These are phyloP conservation scores for Plasmodium vinckei DNA, from an alignment of 169 alveolate genomes.

Conservation along the genomic window DNA sequence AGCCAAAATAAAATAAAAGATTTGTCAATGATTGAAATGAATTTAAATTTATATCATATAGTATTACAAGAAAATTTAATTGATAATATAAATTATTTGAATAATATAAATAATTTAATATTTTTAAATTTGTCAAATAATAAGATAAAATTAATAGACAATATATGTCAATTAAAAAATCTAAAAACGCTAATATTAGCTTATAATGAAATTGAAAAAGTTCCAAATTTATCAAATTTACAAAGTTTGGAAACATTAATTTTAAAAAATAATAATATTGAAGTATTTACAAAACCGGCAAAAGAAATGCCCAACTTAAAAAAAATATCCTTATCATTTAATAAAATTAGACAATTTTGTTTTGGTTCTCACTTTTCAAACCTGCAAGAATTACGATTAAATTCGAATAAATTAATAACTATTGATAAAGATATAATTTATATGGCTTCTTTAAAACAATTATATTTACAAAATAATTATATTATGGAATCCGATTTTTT, in stretches of 20 bases:
- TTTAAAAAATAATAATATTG: slow-evolving; percentile 79
- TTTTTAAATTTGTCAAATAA: slow-evolving; percentile 80
- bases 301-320: slow-evolving; percentile 75
- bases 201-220: slow-evolving; percentile 71
- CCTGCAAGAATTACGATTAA: slow-evolving; percentile 60
- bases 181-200: slow-evolving; percentile 66
- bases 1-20: slow-evolving; percentile 71
- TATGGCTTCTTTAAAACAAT: slow-evolving; percentile 43
- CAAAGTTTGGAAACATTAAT: slow-evolving; percentile 81
- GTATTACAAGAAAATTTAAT: slow-evolving; percentile 78
- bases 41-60: slow-evolving; percentile 73
- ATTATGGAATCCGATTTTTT: slow-evolving; percentile 27
- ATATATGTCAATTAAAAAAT: slow-evolving; percentile 34
- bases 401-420: slow-evolving; percentile 40
- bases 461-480: slow-evolving; percentile 58
- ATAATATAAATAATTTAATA: slow-evolving; percentile 76
- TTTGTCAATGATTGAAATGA: slow-evolving; percentile 64
- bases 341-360: slow-evolving; percentile 75
- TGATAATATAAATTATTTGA: slow-evolving; percentile 75
- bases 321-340: slow-evolving; percentile 81
- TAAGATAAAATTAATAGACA: slow-evolving; percentile 73
- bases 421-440: slow-evolving; percentile 55
- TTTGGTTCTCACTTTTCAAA: slow-evolving; percentile 59
- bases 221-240: slow-evolving; percentile 78
- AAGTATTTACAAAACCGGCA: slow-evolving; percentile 76